Evolutionary conservation across 2,329 filamentous ascomycete species (phyloP), one percentile per base, ranked within the genome.

Genomic region (Magnaporthiopsis incrustans): DNA sequence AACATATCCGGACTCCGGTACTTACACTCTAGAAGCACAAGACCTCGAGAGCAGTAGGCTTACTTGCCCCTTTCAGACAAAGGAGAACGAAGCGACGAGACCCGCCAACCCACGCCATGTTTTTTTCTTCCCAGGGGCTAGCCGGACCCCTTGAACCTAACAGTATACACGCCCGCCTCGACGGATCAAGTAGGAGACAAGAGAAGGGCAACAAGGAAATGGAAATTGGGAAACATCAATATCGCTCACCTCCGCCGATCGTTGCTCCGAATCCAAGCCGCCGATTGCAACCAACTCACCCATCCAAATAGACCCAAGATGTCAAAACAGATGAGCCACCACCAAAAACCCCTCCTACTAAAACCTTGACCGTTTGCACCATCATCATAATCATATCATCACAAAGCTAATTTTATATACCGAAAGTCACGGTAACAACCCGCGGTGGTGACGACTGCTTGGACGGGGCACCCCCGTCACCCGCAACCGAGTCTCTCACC

Each of bases 401-500:
- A 61, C 38, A 61, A 56, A n/a, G 44, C 38, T 22, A 8, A 25
- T 61, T n/a, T 61, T 25, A 44, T 15, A 61, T 61, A 26, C 61
- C 44, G 30, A 63, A 35, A 35, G 61, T 63, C 56, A 63, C 56
- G 30, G 50, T 63, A 3, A 57, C 27, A 33, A 56, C 27, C 22
- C 53, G 50, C 50, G 53, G 44, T 22, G 58, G 57, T 18, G 57
- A 25, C 15, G 38, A 59, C 27, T 30, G 26, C 18, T 22, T 53
- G 18, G 44, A 25, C 18, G 6, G 22, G 22, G 22, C 22, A n/a
- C n/a, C 6, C 3, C 14, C 14, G 59, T 18, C n/a, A 10, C 25
- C 15, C 33, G 33, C 30, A 25, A 38, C 18, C 33, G 32, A 38
- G n/a, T 59, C 26, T 61, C 38, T 25, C 30, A 63, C 22, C 30